Percentiles rank a stretch among this genome's conserved stretches.
phyloP scores from a whole-genome alignment of 257 asterid species.

The Ballota nigra region DNA sequence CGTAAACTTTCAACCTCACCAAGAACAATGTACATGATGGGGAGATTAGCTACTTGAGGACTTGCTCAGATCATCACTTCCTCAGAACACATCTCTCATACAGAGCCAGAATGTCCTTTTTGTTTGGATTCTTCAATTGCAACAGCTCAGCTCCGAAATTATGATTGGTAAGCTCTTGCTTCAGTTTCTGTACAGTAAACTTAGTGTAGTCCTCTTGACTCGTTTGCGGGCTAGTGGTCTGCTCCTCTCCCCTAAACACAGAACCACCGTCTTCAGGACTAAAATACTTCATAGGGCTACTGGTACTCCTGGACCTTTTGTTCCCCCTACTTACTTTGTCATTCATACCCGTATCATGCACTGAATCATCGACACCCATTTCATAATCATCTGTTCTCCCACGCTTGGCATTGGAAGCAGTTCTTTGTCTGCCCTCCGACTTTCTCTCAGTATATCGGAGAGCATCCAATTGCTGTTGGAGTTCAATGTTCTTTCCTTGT shows the following conservation, averaged over 20 bases:
- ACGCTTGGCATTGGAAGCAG: conserved; percentile 79
- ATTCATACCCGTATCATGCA: conserved; percentile 50
- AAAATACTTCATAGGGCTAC: conserved; percentile 56
- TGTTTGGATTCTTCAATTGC: conserved; percentile 58
- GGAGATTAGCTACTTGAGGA: neutral
- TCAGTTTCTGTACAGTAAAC: conserved; percentile 64
- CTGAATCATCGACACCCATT: conserved; percentile 63
- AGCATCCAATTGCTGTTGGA: conserved; percentile 72
- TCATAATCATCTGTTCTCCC: conserved; percentile 74
- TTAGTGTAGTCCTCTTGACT: conserved; percentile 60
- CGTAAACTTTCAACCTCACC: neutral
- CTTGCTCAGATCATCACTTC: conserved; percentile 29
- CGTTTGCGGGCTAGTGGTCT: conserved; percentile 57
- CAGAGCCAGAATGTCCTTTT: conserved; percentile 69
- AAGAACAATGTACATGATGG: conserved; percentile 20
- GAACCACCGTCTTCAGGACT: conserved; percentile 92
- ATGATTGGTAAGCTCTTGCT: conserved; percentile 68
- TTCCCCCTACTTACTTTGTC: conserved; percentile 47
- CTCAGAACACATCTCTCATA: conserved; percentile 64
- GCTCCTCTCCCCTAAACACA: conserved; percentile 63
- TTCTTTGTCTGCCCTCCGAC: conserved; percentile 53
- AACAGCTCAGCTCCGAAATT: conserved; percentile 75
- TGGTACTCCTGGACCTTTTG: conserved; percentile 77
- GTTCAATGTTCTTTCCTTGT: conserved; percentile 70
- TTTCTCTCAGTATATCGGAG: conserved; percentile 65